These are phyloP conservation scores for Panaeolus cyanescens DNA, from an alignment of 768 basidiomycete species.

Conservation along the genomic window DNA sequence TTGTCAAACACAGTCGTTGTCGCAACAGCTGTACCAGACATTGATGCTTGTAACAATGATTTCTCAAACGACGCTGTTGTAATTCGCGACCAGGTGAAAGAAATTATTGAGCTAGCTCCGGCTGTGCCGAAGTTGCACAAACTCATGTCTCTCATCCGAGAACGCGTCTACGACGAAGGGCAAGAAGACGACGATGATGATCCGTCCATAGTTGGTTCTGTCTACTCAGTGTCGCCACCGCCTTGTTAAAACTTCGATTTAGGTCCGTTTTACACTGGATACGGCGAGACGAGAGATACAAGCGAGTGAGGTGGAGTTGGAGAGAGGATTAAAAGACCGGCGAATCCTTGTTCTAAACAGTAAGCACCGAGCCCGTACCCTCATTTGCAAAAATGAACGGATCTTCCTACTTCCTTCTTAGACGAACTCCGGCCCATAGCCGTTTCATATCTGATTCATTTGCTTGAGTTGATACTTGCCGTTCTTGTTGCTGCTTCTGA, in stretches of 20 bases:
- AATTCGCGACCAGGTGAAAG: constrained; percentile 79
- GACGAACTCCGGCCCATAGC: constrained; percentile 77
- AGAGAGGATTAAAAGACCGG: constrained; percentile 59
- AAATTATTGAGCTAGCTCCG: constrained; percentile 82
- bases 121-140: constrained; percentile 77
- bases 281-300: constrained; percentile 70
- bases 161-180: constrained; percentile 72
- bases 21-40: constrained; percentile 51
- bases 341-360: constrained; percentile 77
- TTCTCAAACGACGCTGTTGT: constrained; percentile 49
- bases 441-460: constrained; percentile 59
- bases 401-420: constrained; percentile 24
- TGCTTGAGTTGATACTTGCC: constrained; percentile 78
- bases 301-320: constrained; percentile 79
- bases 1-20: constrained; percentile 89
- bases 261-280: constrained; percentile 53
- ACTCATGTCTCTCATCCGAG: constrained; percentile 60
- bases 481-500: constrained; percentile 67
- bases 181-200: constrained; percentile 40
- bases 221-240: neutral
- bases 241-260: constrained; percentile 11
- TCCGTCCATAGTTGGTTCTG: constrained; percentile 6
- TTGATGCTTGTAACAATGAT: constrained; percentile 19
- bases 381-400: neutral
- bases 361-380: constrained; percentile 24